Conservation (phyloP, 2,329 filamentous ascomycete species). For the Xylaria polymorpha region DNA sequence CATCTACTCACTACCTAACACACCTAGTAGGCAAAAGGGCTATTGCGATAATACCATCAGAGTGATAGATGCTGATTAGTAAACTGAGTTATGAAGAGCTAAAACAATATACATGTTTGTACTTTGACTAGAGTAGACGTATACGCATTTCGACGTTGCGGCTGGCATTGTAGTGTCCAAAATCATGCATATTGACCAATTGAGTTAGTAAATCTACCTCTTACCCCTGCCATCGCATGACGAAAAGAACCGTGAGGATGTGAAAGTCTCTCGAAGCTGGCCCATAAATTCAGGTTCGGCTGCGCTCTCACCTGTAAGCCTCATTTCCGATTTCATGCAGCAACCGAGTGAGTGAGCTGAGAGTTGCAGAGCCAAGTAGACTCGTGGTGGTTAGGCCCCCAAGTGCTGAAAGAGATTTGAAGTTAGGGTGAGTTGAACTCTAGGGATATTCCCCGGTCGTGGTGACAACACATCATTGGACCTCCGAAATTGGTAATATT, state of each 20-base stretch:
- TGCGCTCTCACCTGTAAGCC: slow-evolving; percentile 10
- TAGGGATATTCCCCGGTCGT: background rate
- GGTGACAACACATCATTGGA: background rate
- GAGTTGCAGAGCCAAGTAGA: slow-evolving; percentile 10
- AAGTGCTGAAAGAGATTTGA: slow-evolving; percentile 1
- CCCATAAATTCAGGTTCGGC: background rate
- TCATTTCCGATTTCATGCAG: slow-evolving; percentile 14
- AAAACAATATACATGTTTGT: too few species aligned
- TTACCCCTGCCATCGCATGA: background rate
- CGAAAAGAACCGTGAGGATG: background rate
- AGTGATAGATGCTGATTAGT: background rate
- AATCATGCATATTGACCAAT: background rate
- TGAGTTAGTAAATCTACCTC: background rate
- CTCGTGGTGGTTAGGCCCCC: background rate
- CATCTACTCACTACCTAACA: background rate
- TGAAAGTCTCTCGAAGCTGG: background rate
- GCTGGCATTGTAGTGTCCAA: background rate
- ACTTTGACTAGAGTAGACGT: background rate
- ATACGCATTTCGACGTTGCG: background rate
- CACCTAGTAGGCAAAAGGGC: too few species aligned
- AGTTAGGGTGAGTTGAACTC: background rate
- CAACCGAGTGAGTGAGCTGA: slow-evolving; percentile 5
- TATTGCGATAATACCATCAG: background rate
- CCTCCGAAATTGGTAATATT: background rate
- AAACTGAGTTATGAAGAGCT: background rate